Conservation (phyloP, 2,329 filamentous ascomycete species). For the Alternaria arbusti region DNA sequence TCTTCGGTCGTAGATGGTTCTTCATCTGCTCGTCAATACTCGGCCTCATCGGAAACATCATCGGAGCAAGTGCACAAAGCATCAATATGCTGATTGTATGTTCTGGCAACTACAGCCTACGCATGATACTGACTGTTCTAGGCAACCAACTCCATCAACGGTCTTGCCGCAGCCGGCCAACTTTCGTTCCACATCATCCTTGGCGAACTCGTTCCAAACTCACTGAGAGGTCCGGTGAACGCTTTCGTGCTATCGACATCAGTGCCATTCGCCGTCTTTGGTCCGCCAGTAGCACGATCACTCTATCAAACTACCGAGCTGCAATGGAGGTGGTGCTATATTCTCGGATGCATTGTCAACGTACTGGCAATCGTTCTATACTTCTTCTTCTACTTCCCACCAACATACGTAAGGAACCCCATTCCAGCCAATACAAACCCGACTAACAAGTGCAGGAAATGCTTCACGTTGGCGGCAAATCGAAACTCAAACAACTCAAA, state of each 20-base stretch:
- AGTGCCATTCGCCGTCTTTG: conserved; percentile 40
- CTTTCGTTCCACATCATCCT: conserved; percentile 49
- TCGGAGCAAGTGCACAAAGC: conserved; percentile 45
- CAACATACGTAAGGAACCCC: conserved; percentile 35
- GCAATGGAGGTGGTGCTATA: conserved; percentile 44
- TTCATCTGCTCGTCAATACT: conserved; percentile 46
- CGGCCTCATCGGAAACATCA: conserved; percentile 44
- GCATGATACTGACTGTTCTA: conserved; percentile 7
- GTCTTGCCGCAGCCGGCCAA: conserved; percentile 48
- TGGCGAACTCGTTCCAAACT: conserved; percentile 48
- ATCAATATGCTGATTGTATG: conserved; percentile 40
- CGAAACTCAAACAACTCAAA: conserved; percentile 43
- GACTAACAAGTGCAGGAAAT: conserved; percentile 32
- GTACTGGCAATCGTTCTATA: conserved; percentile 33
- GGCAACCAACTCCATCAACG: conserved; percentile 44
- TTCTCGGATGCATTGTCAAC: conserved; percentile 40
- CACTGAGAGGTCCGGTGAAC: conserved; percentile 42
- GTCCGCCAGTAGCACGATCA: conserved; percentile 38
- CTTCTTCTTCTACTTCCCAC: conserved; percentile 48
- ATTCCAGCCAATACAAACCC: too few relatives aligned
- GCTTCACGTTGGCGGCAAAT: conserved; percentile 43
- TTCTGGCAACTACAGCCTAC: background rate
- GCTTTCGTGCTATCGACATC: conserved; percentile 41
- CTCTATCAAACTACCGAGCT: conserved; percentile 39
- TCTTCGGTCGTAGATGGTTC: conserved; percentile 47